Base-by-base conservation (phyloP, 305 asterid species). In the Rubia peregrina region DNA sequence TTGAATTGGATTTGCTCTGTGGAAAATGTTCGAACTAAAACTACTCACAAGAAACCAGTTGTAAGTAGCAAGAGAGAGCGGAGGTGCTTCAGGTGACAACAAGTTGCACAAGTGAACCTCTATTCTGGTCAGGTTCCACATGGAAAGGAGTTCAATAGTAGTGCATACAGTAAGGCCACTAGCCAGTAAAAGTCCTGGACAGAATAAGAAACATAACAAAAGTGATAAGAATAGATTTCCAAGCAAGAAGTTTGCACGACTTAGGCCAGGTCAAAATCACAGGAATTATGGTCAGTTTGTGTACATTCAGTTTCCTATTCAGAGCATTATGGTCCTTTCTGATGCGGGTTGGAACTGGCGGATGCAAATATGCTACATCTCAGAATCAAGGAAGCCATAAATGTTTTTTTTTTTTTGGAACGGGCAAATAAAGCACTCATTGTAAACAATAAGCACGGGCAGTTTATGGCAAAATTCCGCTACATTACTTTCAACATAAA, bases 61-160 rank as follows among this genome's bases (percentile, higher is more conserved):
- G 76, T 91, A 94, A 68, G 95, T 76, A 78, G 89, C 91, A 78
- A 94, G 98, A 65, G 99, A 88, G 62, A 94, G 73, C 65, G 84
- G 92, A 79, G 92, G 90, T 74, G 99, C 93, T 85, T 94, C 99
- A 16, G 99, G 99, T 68, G 99, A 94, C 80, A 94, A 80, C 78
- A 87, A 70, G 73, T 91, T 94, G 88, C 99, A 94, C 44, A 94
- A 86, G 81, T 83, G 89, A 76, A 94, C 99, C 79, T 94, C 99
- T 68, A 94, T 82, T 82, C 99, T 87, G 67, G 99, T 94, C 89
- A 94, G 82, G 82, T 94, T 94, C 98, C 99, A 88, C 98, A 94
- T 91, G 60, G 99, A 94, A 72, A 91, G 87, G 75, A 94, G 99
- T 80, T 91, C 96, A 53, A 88, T 81, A 74, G 77, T 75, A 41